Evolutionary conservation across 78 protist species (phyloP).

Genomic region (Isochrysis galbana): DNA sequence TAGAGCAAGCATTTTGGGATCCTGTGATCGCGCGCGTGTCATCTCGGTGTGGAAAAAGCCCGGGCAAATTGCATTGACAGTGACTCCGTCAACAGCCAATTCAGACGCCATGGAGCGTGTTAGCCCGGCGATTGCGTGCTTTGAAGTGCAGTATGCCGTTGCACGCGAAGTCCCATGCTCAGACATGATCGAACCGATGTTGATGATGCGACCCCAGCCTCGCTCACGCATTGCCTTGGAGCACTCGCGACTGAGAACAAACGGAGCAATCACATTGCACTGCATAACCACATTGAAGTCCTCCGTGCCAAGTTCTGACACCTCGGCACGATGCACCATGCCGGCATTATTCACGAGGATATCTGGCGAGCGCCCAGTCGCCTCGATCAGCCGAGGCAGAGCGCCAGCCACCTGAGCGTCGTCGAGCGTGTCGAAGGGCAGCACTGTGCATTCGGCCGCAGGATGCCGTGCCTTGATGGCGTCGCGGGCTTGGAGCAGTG

Average conservation of each 20-base stretch:
- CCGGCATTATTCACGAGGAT: constrained; percentile 1
- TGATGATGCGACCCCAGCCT: constrained; percentile 8
- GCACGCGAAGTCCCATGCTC: not conserved
- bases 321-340: not conserved
- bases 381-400: not conserved
- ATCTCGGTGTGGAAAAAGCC: not conserved
- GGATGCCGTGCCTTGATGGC: not conserved
- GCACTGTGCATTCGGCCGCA: not conserved
- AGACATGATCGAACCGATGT: not conserved
- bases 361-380: not conserved
- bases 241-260: not conserved
- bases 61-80: not conserved
- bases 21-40: not conserved
- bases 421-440: not conserved
- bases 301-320: not conserved
- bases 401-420: not conserved
- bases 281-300: not conserved
- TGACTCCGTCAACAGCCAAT: not conserved
- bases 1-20: not conserved
- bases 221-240: not conserved
- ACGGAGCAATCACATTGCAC: not conserved
- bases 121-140: not conserved
- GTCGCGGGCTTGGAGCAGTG: not conserved
- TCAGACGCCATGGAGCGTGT: not conserved
- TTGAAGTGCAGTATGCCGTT: not conserved